Percentiles rank a stretch among this genome's conserved stretches.
phyloP scores from a whole-genome alignment of 768 basidiomycete species.

The Leucocoprinus sp. region DNA sequence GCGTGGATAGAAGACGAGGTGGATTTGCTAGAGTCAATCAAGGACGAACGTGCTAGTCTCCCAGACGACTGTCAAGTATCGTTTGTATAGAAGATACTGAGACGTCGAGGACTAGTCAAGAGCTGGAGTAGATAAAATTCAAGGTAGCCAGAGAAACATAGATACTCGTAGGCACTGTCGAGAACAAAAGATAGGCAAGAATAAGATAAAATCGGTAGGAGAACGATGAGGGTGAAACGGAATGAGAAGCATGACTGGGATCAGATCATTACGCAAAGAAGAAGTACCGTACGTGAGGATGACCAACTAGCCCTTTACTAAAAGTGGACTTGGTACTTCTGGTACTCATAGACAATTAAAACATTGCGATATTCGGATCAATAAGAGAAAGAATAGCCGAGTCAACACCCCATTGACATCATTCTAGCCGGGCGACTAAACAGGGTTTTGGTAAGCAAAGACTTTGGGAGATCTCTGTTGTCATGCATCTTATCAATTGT shows the following conservation, averaged over 20 bases:
- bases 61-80: not conserved
- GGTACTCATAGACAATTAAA: no score
- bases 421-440: not conserved
- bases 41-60: not conserved
- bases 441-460: not conserved
- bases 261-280: not conserved
- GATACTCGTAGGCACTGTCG: no score
- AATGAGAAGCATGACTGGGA: not conserved
- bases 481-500: slow-evolving; percentile 3
- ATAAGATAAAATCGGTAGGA: not conserved
- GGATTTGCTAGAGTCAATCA: not conserved
- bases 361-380: no score
- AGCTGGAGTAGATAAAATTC: no score
- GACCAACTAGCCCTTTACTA: not conserved
- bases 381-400: not conserved
- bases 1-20: not conserved
- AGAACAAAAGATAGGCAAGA: not conserved
- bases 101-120: no score
- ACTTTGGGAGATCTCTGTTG: not conserved
- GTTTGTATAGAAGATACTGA: not conserved
- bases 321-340: no score
- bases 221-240: no score
- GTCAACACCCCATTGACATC: not conserved
- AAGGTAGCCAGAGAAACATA: no score
- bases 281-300: not conserved